phyloP scores from a whole-genome alignment of 495 filamentous ascomycete genomes.

The Aspergillus kassunensis region DNA sequence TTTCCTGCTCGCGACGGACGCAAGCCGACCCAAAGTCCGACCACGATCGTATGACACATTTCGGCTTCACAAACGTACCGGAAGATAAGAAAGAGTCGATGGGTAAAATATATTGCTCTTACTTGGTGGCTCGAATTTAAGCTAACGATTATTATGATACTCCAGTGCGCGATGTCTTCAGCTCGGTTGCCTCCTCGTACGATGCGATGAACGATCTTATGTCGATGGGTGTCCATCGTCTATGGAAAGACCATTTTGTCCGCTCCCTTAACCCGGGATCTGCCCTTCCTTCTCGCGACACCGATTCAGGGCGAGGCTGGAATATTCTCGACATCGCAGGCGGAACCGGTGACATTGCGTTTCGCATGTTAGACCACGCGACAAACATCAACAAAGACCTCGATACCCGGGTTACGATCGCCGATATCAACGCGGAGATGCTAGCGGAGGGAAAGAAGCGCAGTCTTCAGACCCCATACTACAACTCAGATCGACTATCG shows the following conservation, averaged over 20 bases:
- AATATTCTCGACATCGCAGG: slow-evolving; percentile 96
- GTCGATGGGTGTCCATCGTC: slow-evolving; percentile 92
- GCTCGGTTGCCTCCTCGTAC: slow-evolving; percentile 86
- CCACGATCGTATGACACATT: slow-evolving; percentile 74
- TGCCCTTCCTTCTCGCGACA: slow-evolving; percentile 48
- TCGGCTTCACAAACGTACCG: slow-evolving; percentile 85
- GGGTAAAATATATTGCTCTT: slow-evolving; percentile 40
- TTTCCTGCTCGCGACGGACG: slow-evolving; percentile 49
- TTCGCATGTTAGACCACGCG: slow-evolving; percentile 90
- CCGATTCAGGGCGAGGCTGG: slow-evolving; percentile 45
- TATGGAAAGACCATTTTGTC: slow-evolving; percentile 99
- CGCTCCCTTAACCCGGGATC: slow-evolving; percentile 84
- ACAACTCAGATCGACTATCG: slow-evolving; percentile 53
- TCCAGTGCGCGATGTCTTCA: slow-evolving; percentile 84
- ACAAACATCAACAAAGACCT: slow-evolving; percentile 77
- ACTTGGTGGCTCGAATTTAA: too few relatives aligned
- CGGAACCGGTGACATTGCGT: slow-evolving; percentile 96
- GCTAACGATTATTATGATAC: slow-evolving; percentile 16
- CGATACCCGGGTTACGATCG: slow-evolving; percentile 75
- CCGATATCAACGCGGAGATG: slow-evolving; percentile 96
- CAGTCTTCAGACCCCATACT: slow-evolving; percentile 55
- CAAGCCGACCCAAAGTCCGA: slow-evolving; percentile 40
- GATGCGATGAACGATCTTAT: slow-evolving; percentile 99
- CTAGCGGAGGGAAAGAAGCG: slow-evolving; percentile 81
- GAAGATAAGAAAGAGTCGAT: slow-evolving; percentile 75